Percentiles rank a stretch among this genome's conserved stretches.
These are phyloP conservation scores for Agarophyton chilense DNA, from an alignment of 23 red algal genomes.

Conservation along the genomic window DNA sequence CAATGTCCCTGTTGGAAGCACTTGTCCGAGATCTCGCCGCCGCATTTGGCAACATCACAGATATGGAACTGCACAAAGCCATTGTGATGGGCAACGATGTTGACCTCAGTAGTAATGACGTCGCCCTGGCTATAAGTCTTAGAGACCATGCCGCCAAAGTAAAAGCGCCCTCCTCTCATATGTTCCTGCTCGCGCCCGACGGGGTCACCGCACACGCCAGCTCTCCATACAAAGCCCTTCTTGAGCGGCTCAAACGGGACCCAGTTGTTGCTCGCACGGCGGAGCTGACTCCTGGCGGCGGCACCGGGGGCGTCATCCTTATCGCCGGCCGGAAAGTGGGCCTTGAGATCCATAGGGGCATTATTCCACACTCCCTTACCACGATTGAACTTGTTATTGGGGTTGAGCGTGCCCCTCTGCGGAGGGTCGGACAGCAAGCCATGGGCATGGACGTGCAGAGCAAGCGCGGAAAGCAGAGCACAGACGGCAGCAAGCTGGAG, in stretches of 20 bases:
- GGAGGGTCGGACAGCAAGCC: slow-evolving; percentile 1
- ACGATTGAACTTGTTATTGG: slow-evolving; percentile 39
- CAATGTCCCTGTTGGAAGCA: slow-evolving; percentile 60
- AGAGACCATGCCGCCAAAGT: slow-evolving; percentile 20
- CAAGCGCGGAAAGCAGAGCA: background rate
- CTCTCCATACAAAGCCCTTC: slow-evolving; percentile 39
- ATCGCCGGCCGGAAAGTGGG: slow-evolving; percentile 59
- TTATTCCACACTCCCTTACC: background rate
- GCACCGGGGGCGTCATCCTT: slow-evolving; percentile 33
- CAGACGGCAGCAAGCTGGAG: no score
- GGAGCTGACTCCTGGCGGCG: slow-evolving; percentile 23
- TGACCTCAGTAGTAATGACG: slow-evolving; percentile 36
- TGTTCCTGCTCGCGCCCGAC: slow-evolving; percentile 18
- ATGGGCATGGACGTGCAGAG: background rate
- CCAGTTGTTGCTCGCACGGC: slow-evolving; percentile 37
- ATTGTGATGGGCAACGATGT: slow-evolving; percentile 67
- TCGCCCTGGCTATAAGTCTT: slow-evolving; percentile 39
- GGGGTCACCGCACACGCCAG: slow-evolving; percentile 72
- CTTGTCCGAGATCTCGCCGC: slow-evolving; percentile 39
- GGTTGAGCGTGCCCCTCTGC: slow-evolving; percentile 52
- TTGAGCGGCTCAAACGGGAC: slow-evolving; percentile 47
- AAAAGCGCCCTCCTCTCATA: slow-evolving; percentile 52
- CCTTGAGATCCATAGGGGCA: slow-evolving; percentile 31
- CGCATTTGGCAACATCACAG: slow-evolving; percentile 72
- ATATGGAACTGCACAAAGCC: slow-evolving; percentile 68